Base-by-base conservation (phyloP, 2,329 filamentous ascomycete species). In the Colletotrichum scovillei region DNA sequence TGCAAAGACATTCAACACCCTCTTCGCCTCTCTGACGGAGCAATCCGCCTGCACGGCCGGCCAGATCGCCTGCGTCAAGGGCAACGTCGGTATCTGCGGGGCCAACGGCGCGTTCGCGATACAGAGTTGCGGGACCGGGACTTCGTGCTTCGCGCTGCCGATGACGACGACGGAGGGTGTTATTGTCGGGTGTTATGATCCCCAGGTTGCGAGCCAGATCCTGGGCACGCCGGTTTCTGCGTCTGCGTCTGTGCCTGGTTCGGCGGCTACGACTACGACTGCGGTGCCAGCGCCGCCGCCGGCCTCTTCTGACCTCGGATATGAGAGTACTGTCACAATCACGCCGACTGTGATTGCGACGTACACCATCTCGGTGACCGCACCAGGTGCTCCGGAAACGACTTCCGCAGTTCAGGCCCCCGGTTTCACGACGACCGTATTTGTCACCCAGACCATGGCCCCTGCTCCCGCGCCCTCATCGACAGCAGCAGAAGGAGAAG, bases 121-220 rank as follows among this genome's bases (percentile, higher is more conserved):
- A 22, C 77, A 76, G 0, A 73, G 79, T 11, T 86, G 86, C 53
- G 81, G 80, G 35, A 63, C 75, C 1, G 81, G 80, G 11, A 78
- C 79, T 58, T 79, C 81, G 60, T 92, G 90, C 79, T 87, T 85
- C 62, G 90, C 88, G 2, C 78, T 91, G 74, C 90, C 90, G 0
- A 86, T 90, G 83, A 85, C 83, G 49, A 85, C 79, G 12, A 83
- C 83, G 0, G 76, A 77, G 0, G 89, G 88, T 4, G 87, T 89
- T 11, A 78, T 82, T 66, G 81, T 92, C 28, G 84, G 83, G 3
- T 92, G 90, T 74, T 81, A 82, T 32, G 80, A 86, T 62, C 76
- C 79, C 11, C 77, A 78, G 3, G 79, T 80, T 2, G 89, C 88
- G 0, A 77, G 81, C 55, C 78, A 76, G 4, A 80, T 89, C 8